Percentiles rank a stretch among this genome's conserved stretches.
Evolutionary conservation across 176 grass and related monocot genomes (phyloP).

Genomic region (Eragrostis nindensis): DNA sequence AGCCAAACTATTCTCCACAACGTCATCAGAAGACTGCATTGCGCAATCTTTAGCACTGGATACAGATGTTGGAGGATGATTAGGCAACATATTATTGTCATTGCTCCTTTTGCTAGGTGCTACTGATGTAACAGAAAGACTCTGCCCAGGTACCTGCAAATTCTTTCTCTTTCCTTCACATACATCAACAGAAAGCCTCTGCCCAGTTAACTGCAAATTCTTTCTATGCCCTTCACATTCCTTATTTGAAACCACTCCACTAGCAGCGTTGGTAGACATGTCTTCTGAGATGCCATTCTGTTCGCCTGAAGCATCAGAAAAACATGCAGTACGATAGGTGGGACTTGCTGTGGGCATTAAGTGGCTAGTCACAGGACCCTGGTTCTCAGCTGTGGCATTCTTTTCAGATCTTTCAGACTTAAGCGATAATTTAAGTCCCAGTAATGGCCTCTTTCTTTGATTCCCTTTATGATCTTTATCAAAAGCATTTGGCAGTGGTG

Average conservation of each 20-base stretch:
- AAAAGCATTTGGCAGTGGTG: slow-evolving; percentile 35
- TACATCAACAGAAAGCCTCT: slow-evolving; percentile 35
- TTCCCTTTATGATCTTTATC: slow-evolving; percentile 35
- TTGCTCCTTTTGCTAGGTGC: slow-evolving; percentile 4
- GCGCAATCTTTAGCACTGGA: not conserved
- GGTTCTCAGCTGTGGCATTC: slow-evolving; percentile 36
- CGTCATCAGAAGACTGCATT: slow-evolving; percentile 38
- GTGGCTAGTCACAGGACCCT: slow-evolving; percentile 29
- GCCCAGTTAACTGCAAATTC: slow-evolving; percentile 30
- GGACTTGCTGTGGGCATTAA: slow-evolving; percentile 9
- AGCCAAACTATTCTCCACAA: slow-evolving; percentile 34
- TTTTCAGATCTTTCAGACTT: slow-evolving; percentile 47
- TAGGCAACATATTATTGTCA: slow-evolving; percentile 23
- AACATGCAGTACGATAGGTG: slow-evolving; percentile 22
- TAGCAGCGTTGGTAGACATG: slow-evolving; percentile 22
- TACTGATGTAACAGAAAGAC: slow-evolving; percentile 31
- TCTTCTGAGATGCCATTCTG: slow-evolving; percentile 25
- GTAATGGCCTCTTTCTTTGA: slow-evolving; percentile 59
- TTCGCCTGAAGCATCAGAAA: slow-evolving; percentile 45
- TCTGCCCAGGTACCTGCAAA: slow-evolving; percentile 29
- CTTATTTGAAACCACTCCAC: slow-evolving; percentile 37
- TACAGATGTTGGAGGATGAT: slow-evolving; percentile 35
- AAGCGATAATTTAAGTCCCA: slow-evolving; percentile 52
- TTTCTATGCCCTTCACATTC: slow-evolving; percentile 16
- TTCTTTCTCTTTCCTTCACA: slow-evolving; percentile 27